phyloP scores from a whole-genome alignment of 495 filamentous ascomycete genomes.

The Aspergillus asperescens region DNA sequence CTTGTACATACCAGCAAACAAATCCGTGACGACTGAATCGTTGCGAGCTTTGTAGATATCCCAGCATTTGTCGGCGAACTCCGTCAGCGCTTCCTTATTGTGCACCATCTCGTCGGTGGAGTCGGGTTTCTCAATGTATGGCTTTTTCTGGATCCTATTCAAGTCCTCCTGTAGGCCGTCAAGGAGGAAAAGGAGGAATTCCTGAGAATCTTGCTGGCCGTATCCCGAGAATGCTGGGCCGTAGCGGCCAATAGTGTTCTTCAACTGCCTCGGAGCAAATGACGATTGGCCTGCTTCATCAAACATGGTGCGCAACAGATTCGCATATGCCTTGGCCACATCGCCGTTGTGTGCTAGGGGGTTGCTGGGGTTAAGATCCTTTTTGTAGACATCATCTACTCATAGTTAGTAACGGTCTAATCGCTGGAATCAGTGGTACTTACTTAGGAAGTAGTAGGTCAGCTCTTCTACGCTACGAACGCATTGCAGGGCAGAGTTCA shows the following conservation, averaged over 20 bases:
- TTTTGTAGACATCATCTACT: constrained; percentile 58
- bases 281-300: constrained; percentile 49
- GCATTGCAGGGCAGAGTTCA: constrained; percentile 96
- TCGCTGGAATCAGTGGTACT: constrained; percentile 22
- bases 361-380: constrained; percentile 78
- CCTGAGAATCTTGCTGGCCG: constrained; percentile 94
- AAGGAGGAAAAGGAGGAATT: constrained; percentile 93
- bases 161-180: constrained; percentile 94
- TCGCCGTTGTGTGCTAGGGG: constrained; percentile 76
- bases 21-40: constrained; percentile 87
- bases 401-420: constrained; percentile 22
- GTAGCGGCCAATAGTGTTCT: constrained; percentile 70
- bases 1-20: constrained; percentile 97
- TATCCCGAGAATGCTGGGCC: constrained; percentile 87
- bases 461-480: constrained; percentile 87
- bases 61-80: constrained; percentile 83
- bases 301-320: constrained; percentile 69
- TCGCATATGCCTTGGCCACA: constrained; percentile 75
- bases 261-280: constrained; percentile 71
- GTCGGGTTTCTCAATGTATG: constrained; percentile 95
- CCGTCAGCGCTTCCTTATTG: constrained; percentile 65
- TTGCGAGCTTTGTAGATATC: constrained; percentile 89
- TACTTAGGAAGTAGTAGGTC: constrained; percentile 78
- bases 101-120: constrained; percentile 95
- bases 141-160: constrained; percentile 90